These are phyloP conservation scores for Amanita molliuscula DNA, from an alignment of 768 basidiomycete species.

Conservation along the genomic window DNA sequence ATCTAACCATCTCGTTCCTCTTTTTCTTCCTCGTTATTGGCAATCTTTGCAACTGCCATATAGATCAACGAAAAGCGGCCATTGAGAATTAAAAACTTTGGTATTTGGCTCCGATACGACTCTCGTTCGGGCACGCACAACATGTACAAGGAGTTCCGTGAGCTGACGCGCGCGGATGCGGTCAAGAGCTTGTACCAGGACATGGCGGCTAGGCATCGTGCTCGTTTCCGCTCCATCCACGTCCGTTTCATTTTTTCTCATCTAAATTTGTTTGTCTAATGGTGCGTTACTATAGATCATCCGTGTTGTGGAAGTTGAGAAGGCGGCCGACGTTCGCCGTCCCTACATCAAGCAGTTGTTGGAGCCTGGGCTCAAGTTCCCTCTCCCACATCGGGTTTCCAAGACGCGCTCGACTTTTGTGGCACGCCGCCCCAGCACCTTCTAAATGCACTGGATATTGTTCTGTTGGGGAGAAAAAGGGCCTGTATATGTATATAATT, in stretches of 20 bases:
- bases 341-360: slow-evolving; percentile 98
- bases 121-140: slow-evolving; percentile 99
- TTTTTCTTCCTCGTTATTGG: slow-evolving; percentile 15
- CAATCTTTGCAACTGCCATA: slow-evolving; percentile 15
- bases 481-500: neutral
- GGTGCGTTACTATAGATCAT: slow-evolving; percentile 55
- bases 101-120: slow-evolving; percentile 99
- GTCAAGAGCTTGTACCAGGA: slow-evolving; percentile 98
- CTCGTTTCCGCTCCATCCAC: slow-evolving; percentile 98
- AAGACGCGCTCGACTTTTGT: slow-evolving; percentile 77
- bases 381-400: slow-evolving; percentile 81
- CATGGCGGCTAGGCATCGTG: slow-evolving; percentile 98
- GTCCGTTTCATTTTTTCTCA: slow-evolving; percentile 32
- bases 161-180: slow-evolving; percentile 87
- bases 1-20: slow-evolving; percentile 29
- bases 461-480: neutral
- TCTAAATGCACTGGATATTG: slow-evolving; percentile 23
- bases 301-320: slow-evolving; percentile 93
- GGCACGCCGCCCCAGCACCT: slow-evolving; percentile 68
- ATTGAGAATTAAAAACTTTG: slow-evolving; percentile 99
- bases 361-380: slow-evolving; percentile 88
- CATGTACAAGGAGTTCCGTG: slow-evolving; percentile 99
- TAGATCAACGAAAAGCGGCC: slow-evolving; percentile 99
- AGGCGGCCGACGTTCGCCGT: slow-evolving; percentile 84
- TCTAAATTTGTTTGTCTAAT: neutral